Conservation (phyloP, 2,329 filamentous ascomycete species). For the Penicillium rolfsii region DNA sequence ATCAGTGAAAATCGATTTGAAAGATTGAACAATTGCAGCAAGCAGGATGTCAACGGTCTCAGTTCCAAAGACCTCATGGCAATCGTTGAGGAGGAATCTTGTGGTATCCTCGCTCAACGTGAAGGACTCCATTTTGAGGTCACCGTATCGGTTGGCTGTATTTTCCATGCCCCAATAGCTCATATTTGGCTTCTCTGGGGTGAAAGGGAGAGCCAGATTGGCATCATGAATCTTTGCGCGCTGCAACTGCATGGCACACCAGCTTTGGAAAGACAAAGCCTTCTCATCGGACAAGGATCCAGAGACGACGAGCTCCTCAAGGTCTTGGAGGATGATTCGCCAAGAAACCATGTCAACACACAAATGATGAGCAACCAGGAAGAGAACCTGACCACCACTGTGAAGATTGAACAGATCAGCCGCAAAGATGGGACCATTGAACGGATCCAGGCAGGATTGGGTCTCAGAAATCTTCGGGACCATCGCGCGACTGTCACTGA, state of each 20-base stretch:
- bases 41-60: constrained; percentile 45
- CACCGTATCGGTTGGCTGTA: constrained; percentile 39
- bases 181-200: constrained; percentile 36
- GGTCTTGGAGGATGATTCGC: constrained; percentile 43
- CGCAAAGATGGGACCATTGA: constrained; percentile 42
- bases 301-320: constrained; percentile 41
- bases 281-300: constrained; percentile 39
- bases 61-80: constrained; percentile 40
- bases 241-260: constrained; percentile 41
- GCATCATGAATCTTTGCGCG: constrained; percentile 28
- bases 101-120: constrained; percentile 38
- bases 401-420: constrained; percentile 45
- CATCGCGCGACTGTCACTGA: constrained; percentile 30
- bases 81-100: constrained; percentile 36
- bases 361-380: constrained; percentile 36
- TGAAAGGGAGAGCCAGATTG: constrained; percentile 30
- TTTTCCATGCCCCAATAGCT: constrained; percentile 44
- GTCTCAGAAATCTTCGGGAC: constrained; percentile 35
- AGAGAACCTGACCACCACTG: constrained; percentile 37
- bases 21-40: constrained; percentile 48
- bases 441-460: constrained; percentile 37
- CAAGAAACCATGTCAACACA: constrained; percentile 40
- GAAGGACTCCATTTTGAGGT: constrained; percentile 42
- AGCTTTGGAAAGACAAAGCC: constrained; percentile 45
- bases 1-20: constrained; percentile 48